phyloP scores from a whole-genome alignment of 805 yeast species.

The Cyberlindnera japonica region DNA sequence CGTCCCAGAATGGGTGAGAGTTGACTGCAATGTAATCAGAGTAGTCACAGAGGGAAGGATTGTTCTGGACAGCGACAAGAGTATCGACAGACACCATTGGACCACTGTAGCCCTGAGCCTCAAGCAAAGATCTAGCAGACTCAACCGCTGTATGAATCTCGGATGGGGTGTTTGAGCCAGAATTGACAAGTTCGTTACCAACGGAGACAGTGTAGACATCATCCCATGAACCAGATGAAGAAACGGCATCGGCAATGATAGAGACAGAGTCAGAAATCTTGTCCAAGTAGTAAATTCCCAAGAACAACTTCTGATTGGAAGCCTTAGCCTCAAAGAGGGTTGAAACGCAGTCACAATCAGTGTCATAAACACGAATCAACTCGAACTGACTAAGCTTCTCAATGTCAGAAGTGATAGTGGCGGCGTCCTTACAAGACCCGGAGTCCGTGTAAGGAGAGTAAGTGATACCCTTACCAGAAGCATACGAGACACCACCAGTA shows the following conservation, averaged over 20 bases:
- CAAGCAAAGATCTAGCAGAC: conserved; percentile 43
- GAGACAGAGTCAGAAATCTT: conserved; percentile 39
- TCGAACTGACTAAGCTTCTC: conserved; percentile 40
- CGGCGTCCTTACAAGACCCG: conserved; percentile 52
- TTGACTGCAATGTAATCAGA: conserved; percentile 66
- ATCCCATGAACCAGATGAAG: conserved; percentile 47
- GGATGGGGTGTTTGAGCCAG: conserved; percentile 43
- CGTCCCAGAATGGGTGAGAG: conserved; percentile 66
- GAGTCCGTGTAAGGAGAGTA: conserved; percentile 59
- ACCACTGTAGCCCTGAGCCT: conserved; percentile 49
- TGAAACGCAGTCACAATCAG: conserved; percentile 58
- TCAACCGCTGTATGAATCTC: conserved; percentile 46
- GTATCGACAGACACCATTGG: conserved; percentile 62
- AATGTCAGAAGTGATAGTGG: conserved; percentile 46
- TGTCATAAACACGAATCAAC: conserved; percentile 56
- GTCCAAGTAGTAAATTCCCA: conserved; percentile 55
- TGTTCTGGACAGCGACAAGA: conserved; percentile 51
- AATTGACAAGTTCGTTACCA: conserved; percentile 63
- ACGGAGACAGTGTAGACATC: conserved; percentile 56
- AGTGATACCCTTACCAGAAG: conserved; percentile 54
- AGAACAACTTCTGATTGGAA: conserved; percentile 48
- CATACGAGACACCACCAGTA: conserved; percentile 7
- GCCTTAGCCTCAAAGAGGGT: conserved; percentile 46
- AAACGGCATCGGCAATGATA: conserved; percentile 43
- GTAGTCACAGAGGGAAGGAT: conserved; percentile 49